phyloP scores from a whole-genome alignment of 164 flowering plant genomes.

The Annona cherimola region DNA sequence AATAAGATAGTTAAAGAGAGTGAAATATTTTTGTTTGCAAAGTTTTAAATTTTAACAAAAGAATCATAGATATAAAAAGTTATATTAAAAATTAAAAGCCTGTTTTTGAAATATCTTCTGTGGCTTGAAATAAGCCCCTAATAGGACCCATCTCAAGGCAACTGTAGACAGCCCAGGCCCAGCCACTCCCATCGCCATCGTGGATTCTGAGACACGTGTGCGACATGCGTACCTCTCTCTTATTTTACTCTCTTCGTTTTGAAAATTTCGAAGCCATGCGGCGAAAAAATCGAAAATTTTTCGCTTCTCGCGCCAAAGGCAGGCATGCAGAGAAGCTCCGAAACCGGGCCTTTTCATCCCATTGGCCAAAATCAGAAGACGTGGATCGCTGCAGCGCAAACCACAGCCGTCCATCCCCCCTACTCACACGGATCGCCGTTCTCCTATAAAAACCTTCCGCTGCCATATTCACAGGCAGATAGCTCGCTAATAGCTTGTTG shows the following conservation, averaged over 20 bases:
- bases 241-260: not conserved
- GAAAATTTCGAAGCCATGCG: too few relatives aligned
- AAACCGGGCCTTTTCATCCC: not conserved
- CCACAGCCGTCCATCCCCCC: not conserved
- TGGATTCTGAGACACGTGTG: too few relatives aligned
- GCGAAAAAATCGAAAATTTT: not conserved
- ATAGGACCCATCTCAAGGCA: not conserved
- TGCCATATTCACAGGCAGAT: not conserved
- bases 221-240: constrained; percentile 13
- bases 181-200: too few relatives aligned
- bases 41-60: too few relatives aligned
- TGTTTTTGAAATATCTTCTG: not conserved
- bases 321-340: not conserved
- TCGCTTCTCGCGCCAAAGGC: not conserved
- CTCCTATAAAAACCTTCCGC: not conserved
- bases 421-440: constrained; percentile 2
- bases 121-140: not conserved
- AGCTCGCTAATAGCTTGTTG: not conserved
- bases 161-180: not conserved
- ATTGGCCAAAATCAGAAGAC: not conserved
- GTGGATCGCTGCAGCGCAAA: not conserved
- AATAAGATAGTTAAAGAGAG: too few relatives aligned
- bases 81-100: too few relatives aligned
- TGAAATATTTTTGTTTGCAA: too few relatives aligned
- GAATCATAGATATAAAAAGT: too few relatives aligned